Conservation (phyloP, 2,329 filamentous ascomycete species). For the Penicillium palitans region DNA sequence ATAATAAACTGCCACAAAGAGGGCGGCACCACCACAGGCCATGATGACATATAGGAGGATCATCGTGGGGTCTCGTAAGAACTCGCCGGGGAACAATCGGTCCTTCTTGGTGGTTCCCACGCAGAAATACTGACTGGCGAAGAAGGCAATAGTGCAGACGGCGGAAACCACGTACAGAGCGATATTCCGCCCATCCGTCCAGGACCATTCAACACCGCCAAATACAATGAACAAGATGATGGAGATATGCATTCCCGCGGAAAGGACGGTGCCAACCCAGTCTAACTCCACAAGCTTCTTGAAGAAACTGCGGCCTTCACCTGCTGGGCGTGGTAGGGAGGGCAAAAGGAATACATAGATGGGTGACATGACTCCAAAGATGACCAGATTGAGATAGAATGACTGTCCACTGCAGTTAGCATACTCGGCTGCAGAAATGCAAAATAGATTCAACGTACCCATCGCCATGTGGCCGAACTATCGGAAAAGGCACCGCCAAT, state of each 20-base stretch:
- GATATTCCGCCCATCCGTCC: neutral
- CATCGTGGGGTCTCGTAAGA: neutral
- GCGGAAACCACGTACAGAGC: neutral
- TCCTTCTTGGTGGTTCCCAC: neutral
- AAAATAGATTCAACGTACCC: neutral
- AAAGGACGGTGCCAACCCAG: neutral
- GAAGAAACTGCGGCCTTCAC: neutral
- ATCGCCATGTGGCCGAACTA: neutral
- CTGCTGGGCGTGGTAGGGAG: neutral
- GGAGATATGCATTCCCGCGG: neutral
- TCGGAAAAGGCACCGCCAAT: neutral
- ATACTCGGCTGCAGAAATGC: neutral
- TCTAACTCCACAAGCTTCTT: neutral
- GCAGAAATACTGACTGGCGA: neutral
- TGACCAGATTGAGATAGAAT: neutral
- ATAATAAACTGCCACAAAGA: neutral
- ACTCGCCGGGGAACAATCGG: neutral
- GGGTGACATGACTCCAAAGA: neutral
- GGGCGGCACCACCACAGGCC: neutral
- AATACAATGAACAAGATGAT: neutral
- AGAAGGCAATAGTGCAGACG: neutral
- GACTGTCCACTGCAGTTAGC: neutral
- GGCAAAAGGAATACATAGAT: neutral
- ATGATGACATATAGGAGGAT: neutral
- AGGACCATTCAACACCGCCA: neutral